Evolutionary conservation across 1,284 basidiomycete species (phyloP), one percentile per base, ranked within the genome.

Genomic region (Cryptococcus sp.): DNA sequence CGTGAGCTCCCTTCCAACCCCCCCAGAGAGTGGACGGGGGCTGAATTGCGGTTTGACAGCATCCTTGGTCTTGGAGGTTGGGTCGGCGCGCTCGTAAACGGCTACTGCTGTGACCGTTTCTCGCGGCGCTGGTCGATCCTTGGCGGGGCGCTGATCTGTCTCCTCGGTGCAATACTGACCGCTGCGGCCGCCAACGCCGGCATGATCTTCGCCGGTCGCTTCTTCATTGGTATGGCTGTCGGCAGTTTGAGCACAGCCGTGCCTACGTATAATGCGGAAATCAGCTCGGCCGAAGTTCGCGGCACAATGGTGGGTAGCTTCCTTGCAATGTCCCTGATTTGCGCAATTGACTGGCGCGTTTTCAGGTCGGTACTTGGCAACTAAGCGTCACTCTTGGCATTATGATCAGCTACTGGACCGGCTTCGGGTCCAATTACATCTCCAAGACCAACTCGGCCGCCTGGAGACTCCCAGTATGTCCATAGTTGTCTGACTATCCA

Each of bases 321-420:
- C 13, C 8, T 34, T 4, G n/a, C n/a, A 5, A 34, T 34, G 8
- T 34, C 2, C 13, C 29, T 34, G 5, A 2, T 34, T 34, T 34
- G 29, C 29, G 29, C 8, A 34, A 34, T 10, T 34, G 29, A 34
- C 29, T 7, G 5, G 5, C 29, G 29, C 29, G 29, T 10, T 10
- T 10, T 34, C 29, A 34, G 46, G 53, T 55, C 26, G 53, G 45
- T 11, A 29, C 38, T 13, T 55, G 46, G 46, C 53, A 55, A 29
- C 44, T 55, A 15, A 22, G n/a, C 26, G 46, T 50, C 20, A 55
- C 53, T 50, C n/a, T 55, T 16, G 53, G 53, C 26, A 55, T 55
- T 20, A 49, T 55, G 46, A 19, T 67, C 19, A 85, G 85, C 20
- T 89, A 87, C 78, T 88, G 87, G 86, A 87, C 87, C 61, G 85